Percentiles rank a stretch among this genome's conserved stretches.
Conservation (phyloP, 441 rosid species). For the Hura crepitans region DNA sequence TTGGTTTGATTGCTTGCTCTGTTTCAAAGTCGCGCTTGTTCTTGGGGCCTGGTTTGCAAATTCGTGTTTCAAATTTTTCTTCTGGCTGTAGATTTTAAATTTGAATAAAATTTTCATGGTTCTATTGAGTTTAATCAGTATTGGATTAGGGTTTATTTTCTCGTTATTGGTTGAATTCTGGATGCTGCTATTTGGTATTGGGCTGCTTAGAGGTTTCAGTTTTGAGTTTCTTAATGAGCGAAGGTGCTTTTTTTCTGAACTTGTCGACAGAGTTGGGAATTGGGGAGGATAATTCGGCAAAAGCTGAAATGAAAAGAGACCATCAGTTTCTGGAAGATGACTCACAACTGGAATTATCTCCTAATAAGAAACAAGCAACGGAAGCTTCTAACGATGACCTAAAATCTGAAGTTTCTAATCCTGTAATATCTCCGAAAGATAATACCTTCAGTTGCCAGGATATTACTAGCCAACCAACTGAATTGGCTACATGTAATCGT, state of each 20-base stretch:
- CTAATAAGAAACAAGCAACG: slow-evolving; percentile 53
- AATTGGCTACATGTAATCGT: slow-evolving; percentile 24
- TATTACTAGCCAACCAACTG: slow-evolving; percentile 46
- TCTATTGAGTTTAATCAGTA: slow-evolving; percentile 6
- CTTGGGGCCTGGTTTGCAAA: not conserved
- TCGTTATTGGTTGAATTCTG: slow-evolving; percentile 23
- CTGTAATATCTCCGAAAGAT: slow-evolving; percentile 53
- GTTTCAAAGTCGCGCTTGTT: slow-evolving; percentile 1
- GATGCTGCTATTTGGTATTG: slow-evolving; percentile 28
- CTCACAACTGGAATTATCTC: slow-evolving; percentile 28
- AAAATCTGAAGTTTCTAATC: slow-evolving; percentile 79
- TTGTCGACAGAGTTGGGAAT: slow-evolving; percentile 25
- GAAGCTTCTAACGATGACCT: slow-evolving; percentile 68
- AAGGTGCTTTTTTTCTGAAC: slow-evolving; percentile 41
- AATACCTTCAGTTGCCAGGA: slow-evolving; percentile 45
- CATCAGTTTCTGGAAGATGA: slow-evolving; percentile 29
- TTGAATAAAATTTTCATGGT: not conserved
- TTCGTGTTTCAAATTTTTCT: not conserved
- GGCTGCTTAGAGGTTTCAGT: slow-evolving; percentile 12
- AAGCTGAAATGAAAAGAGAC: slow-evolving; percentile 47
- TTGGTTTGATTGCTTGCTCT: slow-evolving; percentile 16
- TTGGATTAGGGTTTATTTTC: slow-evolving; percentile 22
- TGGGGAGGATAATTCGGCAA: slow-evolving; percentile 29
- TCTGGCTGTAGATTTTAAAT: slow-evolving; percentile 11
- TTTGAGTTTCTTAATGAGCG: slow-evolving; percentile 42